Base-by-base conservation (phyloP, 805 yeast genomes). In the Priceomyces fermenticarens region DNA sequence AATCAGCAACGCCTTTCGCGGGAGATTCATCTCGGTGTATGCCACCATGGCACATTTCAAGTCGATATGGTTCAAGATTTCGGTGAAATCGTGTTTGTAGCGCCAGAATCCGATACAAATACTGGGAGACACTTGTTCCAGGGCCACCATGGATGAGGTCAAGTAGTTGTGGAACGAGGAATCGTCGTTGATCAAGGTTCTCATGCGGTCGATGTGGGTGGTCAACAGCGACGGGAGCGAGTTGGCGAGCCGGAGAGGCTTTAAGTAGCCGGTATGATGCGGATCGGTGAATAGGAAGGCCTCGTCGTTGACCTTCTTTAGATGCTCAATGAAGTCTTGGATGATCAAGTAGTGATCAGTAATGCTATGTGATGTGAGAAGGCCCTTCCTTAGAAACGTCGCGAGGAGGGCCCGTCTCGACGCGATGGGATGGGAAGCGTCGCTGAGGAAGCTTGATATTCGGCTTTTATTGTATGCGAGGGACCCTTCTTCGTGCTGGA, bases 31-130 rank as follows among this genome's bases (percentile, higher is more conserved):
- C 11, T 45, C 27, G 27, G 47, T 48, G 28, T 53, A 49, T 4
- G 73, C 63, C 10, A 25, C 36, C 73, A 69, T 69, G 12, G 55
- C 53, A 15, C 47, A 40, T 11, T 55, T 55, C 40, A 69, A 54
- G 45, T 68, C 73, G 2, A 35, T 39, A 13, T 39, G 32, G 15
- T 39, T 48, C 13, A 50, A 36, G 8, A 31, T 33, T 12, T 34
- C 35, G 13, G 38, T 29, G 30, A 16, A 38, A 11, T 47, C 46
- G 4, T 30, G 36, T 38, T 58, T 60, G 40, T 40, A 48, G 25
- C 53, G 42, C 64, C 63, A 61, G 41, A 44, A 44, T 31, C 44
- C 46, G 25, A 55, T 41, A 13, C 47, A 47, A 11, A 31, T 42
- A 28, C 49, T 47, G 11, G 57, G 54, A 38, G 48, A 45, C 28